phyloP scores from a whole-genome alignment of 345 rosid species.

The Dovyalis caffra region DNA sequence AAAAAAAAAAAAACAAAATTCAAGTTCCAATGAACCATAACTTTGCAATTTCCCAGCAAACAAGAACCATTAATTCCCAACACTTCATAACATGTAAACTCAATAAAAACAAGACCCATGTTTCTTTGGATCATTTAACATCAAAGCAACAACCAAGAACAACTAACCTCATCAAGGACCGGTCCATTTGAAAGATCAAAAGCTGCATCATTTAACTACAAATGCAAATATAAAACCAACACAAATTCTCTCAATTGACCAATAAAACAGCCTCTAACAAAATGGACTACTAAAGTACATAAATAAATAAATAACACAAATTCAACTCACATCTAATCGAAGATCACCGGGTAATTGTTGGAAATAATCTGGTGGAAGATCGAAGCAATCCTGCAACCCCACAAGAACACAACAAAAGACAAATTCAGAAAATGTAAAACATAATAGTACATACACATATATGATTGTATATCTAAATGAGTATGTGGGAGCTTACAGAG shows the following conservation, averaged over 20 bases:
- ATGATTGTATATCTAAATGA: not conserved
- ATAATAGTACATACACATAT: not conserved
- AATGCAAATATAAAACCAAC: not conserved
- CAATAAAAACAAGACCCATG: too few species aligned
- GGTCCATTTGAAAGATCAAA: conserved; percentile 93
- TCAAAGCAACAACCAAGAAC: not conserved
- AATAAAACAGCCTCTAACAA: not conserved
- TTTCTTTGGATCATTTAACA: too few species aligned
- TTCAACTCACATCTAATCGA: conserved; percentile 67
- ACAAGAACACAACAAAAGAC: not conserved
- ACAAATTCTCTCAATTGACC: not conserved
- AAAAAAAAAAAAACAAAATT: not conserved
- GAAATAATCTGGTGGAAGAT: conserved; percentile 80
- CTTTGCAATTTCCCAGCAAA: not conserved
- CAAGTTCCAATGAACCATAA: not conserved
- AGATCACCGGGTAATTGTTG: conserved; percentile 68
- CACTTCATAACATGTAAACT: too few species aligned
- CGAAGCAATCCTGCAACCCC: conserved; percentile 67
- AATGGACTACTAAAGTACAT: not conserved
- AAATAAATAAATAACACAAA: not conserved
- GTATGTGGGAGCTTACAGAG: conserved; percentile 44
- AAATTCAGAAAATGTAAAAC: not conserved
- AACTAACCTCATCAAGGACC: conserved; percentile 68
- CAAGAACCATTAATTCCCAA: not conserved
- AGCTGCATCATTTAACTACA: conserved; percentile 89